These are phyloP conservation scores for Exophiala bonariae DNA, from an alignment of 2,329 filamentous ascomycete genomes.

Conservation along the genomic window DNA sequence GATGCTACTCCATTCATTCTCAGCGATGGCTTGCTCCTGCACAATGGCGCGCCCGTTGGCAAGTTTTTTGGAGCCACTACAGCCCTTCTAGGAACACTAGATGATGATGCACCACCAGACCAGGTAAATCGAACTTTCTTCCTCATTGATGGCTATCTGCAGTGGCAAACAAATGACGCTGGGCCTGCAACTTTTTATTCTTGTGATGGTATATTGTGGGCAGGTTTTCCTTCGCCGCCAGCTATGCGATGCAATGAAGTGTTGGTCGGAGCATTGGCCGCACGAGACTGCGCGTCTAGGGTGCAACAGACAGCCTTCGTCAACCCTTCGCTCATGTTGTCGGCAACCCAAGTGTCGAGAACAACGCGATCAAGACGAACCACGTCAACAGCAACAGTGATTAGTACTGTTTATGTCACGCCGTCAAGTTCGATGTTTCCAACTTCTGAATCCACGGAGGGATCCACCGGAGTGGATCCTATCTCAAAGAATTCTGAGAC, in stretches of 20 bases:
- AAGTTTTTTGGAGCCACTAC: neutral
- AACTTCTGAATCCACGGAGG: too few relatives aligned
- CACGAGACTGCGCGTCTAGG: constrained; percentile 3
- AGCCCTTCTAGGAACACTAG: constrained; percentile 1
- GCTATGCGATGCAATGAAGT: neutral
- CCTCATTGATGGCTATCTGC: constrained; percentile 3
- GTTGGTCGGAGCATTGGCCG: constrained; percentile 1
- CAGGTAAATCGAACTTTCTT: constrained; percentile 6
- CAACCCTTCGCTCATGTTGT: neutral
- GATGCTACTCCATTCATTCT: constrained; percentile 2
- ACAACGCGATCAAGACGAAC: too few relatives aligned
- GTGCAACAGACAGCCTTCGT: neutral
- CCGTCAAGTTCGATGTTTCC: too few relatives aligned
- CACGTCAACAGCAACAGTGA: neutral
- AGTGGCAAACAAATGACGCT: constrained; percentile 5
- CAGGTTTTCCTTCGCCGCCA: constrained; percentile 2
- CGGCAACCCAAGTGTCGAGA: neutral
- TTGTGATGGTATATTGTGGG: constrained; percentile 2
- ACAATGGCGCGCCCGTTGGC: neutral
- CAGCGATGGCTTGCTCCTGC: neutral
- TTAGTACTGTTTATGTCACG: too few relatives aligned
- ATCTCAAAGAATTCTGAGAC: too few relatives aligned
- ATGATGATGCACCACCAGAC: neutral
- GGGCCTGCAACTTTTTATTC: constrained; percentile 5
- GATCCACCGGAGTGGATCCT: too few relatives aligned